phyloP scores from a whole-genome alignment of 2,329 filamentous ascomycete species.

The Stemphylium vesicarium region DNA sequence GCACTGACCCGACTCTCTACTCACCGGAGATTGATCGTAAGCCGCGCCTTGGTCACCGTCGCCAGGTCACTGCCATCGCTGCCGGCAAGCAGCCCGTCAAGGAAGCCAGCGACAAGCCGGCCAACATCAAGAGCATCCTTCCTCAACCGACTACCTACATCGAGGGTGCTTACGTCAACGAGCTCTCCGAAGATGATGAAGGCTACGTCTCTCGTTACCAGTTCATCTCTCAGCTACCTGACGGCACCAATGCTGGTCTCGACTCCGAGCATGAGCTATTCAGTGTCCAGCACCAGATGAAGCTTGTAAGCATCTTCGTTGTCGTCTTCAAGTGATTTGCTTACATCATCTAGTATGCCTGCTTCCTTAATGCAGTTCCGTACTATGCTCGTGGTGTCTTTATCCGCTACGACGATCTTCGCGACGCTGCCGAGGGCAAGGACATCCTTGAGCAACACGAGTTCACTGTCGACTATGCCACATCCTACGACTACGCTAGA shows the following conservation, averaged over 20 bases:
- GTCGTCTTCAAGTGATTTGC: constrained; percentile 9
- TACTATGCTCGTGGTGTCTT: constrained; percentile 32
- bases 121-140: constrained; percentile 17
- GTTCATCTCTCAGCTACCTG: constrained; percentile 25
- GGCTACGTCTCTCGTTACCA: constrained; percentile 38
- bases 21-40: constrained; percentile 34
- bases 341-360: constrained; percentile 34
- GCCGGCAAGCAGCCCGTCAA: constrained; percentile 10
- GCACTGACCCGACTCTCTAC: constrained; percentile 39
- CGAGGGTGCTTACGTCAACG: constrained; percentile 32
- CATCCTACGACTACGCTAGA: constrained; percentile 30
- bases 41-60: constrained; percentile 15
- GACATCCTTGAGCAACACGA: constrained; percentile 28
- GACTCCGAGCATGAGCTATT: constrained; percentile 34
- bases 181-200: constrained; percentile 26
- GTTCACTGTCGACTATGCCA: constrained; percentile 29
- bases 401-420: constrained; percentile 50
- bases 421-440: constrained; percentile 40
- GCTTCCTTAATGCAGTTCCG: constrained; percentile 32
- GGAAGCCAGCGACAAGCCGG: constrained; percentile 8
- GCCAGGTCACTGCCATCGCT: constrained; percentile 20
- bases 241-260: constrained; percentile 28
- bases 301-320: constrained; percentile 28
- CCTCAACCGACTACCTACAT: constrained; percentile 21
- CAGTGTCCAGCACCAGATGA: constrained; percentile 37